These are phyloP conservation scores for Penicillium subrubescens DNA, from an alignment of 495 filamentous ascomycete species.

Conservation along the genomic window DNA sequence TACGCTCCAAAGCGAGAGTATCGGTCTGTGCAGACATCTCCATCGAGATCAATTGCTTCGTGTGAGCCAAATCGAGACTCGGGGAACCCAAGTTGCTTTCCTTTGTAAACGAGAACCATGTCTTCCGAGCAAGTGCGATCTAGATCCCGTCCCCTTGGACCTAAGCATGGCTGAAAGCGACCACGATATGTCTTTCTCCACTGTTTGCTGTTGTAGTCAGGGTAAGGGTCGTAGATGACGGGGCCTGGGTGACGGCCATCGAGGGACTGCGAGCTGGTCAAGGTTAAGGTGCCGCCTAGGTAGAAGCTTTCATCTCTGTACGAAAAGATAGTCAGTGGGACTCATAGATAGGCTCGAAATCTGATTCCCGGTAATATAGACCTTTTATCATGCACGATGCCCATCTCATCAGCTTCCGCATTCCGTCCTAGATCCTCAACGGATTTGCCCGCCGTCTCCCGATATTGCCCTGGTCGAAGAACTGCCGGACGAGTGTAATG, in stretches of 20 bases:
- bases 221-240: conserved; percentile 52
- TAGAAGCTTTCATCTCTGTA: conserved; percentile 29
- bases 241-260: conserved; percentile 22
- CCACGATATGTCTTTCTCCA: conserved; percentile 50
- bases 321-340: neutral
- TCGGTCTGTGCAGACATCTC: conserved; percentile 54
- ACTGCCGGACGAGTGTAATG: neutral
- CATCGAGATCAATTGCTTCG: conserved; percentile 49
- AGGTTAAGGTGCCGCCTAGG: conserved; percentile 30
- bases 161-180: conserved; percentile 42
- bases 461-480: conserved; percentile 28
- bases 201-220: conserved; percentile 47
- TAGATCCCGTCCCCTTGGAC: conserved; percentile 48
- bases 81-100: conserved; percentile 41
- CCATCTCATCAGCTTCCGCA: conserved; percentile 21
- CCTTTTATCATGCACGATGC: conserved; percentile 20
- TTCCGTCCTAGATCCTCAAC: conserved; percentile 11
- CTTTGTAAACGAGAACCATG: conserved; percentile 47
- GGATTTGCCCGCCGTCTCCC: neutral
- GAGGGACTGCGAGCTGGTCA: conserved; percentile 21
- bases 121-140: conserved; percentile 48
- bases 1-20: conserved; percentile 56
- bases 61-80: conserved; percentile 49
- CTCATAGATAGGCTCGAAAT: neutral
- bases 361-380: neutral